phyloP scores from a whole-genome alignment of 2,329 filamentous ascomycete genomes.

The Fusarium succisae region DNA sequence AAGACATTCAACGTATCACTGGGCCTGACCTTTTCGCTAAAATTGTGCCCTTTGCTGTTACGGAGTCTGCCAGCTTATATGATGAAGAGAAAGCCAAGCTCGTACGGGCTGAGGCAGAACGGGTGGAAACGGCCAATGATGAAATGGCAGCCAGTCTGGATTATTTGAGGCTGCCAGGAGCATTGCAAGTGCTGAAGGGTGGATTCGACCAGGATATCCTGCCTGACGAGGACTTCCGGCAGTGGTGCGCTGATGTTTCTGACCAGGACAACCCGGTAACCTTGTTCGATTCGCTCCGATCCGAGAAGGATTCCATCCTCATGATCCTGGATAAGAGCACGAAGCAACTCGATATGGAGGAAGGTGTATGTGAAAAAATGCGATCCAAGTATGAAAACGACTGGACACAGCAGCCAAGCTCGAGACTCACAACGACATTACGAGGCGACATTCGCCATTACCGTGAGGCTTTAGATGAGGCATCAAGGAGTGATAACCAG shows the following conservation, averaged over 20 bases:
- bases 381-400: constrained; percentile 94
- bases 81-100: constrained; percentile 99
- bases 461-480: constrained; percentile 88
- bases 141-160: constrained; percentile 97
- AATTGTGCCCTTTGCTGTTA: constrained; percentile 95
- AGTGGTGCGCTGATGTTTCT: constrained; percentile 93
- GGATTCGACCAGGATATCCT: constrained; percentile 89
- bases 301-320: constrained; percentile 80
- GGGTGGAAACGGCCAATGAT: constrained; percentile 89
- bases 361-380: constrained; percentile 99
- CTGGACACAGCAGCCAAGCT: constrained; percentile 97
- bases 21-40: constrained; percentile 97
- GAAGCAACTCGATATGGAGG: constrained; percentile 95
- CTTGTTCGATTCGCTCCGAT: constrained; percentile 81
- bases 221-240: constrained; percentile 89
- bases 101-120: constrained; percentile 90
- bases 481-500: constrained; percentile 84
- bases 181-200: constrained; percentile 90
- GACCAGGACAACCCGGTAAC: constrained; percentile 81
- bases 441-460: constrained; percentile 89
- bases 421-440: constrained; percentile 85
- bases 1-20: constrained; percentile 96
- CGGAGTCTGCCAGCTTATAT: constrained; percentile 95
- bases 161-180: constrained; percentile 88
- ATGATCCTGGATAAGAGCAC: constrained; percentile 79